Evolutionary conservation across 1,284 basidiomycete species (phyloP), one percentile per base, ranked within the genome.

Genomic region (Neonothopanus nambi): DNA sequence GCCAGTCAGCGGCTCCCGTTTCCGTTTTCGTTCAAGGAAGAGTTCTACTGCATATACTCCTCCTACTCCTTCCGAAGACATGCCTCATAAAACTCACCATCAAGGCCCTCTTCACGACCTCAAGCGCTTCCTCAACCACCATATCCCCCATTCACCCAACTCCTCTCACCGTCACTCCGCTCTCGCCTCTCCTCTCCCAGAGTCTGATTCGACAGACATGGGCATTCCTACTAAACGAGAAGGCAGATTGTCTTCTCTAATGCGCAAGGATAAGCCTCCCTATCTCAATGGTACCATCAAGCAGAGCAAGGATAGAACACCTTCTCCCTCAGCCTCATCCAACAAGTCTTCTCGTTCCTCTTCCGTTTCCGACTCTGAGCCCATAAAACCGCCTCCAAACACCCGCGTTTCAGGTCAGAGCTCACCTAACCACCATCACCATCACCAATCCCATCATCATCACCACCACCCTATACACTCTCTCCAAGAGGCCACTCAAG

Each of bases 121-220:
- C 62, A 93, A 93, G 66, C 89, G 93, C 28, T 95, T 96, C 76
- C 80, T 96, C 57, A 91, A 95, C 71, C 84, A 91, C 70, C 91
- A 94, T 71, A 87, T 94, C 50, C 85, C 85, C 56, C 85, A 89
- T 56, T 35, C 45, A 37, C 38, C 48, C 45, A 49, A 48, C 47
- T 38, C 33, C 46, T 38, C 41, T 26, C 24, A 30, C 23, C 54
- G 45, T 48, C 39, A 20, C 21, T 51, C 39, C 5, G 23, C 59
- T 35, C 21, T 39, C 12, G 42, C 46, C 55, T 58, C 50, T 54
- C 37, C 57, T 45, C 45, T 55, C 28, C 38, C 50, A 39, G 47
- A 52, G 26, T 47, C 52, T n/a, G 39, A 30, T 12, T 42, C 53
- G 20, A 45, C 51, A 23, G 36, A 41, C 3, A 20, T 33, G 12